A percentile compares a stretch with the other conserved stretches of the same genome.
phyloP scores from a whole-genome alignment of 2,329 filamentous ascomycete species.

The Emergomyces orientalis region DNA sequence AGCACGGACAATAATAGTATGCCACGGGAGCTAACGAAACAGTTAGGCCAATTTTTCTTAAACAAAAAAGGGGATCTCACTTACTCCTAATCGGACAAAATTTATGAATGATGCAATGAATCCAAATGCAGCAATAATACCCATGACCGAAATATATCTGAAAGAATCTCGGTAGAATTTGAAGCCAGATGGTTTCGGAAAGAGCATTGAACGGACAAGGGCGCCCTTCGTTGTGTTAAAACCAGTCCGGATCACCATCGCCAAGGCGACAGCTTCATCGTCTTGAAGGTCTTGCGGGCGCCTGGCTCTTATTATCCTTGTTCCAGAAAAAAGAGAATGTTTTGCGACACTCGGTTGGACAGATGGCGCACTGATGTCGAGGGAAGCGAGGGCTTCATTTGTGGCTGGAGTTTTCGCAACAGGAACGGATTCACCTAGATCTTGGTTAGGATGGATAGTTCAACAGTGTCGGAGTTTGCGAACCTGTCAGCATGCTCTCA shows the following conservation, averaged over 20 bases:
- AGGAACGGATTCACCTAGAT: constrained; percentile 77
- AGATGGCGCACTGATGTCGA: constrained; percentile 72
- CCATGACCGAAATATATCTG: constrained; percentile 97
- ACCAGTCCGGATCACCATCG: constrained; percentile 84
- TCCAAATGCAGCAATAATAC: constrained; percentile 68
- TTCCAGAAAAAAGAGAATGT: constrained; percentile 89
- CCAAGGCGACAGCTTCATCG: constrained; percentile 82
- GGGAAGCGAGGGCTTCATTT: constrained; percentile 63
- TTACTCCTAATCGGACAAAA: constrained; percentile 66
- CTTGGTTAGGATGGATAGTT: constrained; percentile 17
- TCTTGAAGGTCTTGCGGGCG: constrained; percentile 77
- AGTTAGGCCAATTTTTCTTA: constrained; percentile 16
- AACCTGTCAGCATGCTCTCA: constrained; percentile 90
- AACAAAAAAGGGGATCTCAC: constrained; percentile 13
- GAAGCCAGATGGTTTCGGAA: constrained; percentile 95
- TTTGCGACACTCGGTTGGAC: constrained; percentile 74
- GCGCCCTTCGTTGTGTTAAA: constrained; percentile 98
- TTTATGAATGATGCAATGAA: constrained; percentile 90
- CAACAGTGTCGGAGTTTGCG: constrained; percentile 11
- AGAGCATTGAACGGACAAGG: constrained; percentile 92
- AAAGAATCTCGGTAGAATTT: constrained; percentile 98
- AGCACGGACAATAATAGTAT: constrained; percentile 82
- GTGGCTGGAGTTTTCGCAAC: constrained; percentile 84
- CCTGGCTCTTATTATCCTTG: constrained; percentile 84
- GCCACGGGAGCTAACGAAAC: constrained; percentile 57